Evolutionary conservation across 768 basidiomycete genomes (phyloP), one percentile per base, ranked within the genome.

Genomic region (Russula vinacea): DNA sequence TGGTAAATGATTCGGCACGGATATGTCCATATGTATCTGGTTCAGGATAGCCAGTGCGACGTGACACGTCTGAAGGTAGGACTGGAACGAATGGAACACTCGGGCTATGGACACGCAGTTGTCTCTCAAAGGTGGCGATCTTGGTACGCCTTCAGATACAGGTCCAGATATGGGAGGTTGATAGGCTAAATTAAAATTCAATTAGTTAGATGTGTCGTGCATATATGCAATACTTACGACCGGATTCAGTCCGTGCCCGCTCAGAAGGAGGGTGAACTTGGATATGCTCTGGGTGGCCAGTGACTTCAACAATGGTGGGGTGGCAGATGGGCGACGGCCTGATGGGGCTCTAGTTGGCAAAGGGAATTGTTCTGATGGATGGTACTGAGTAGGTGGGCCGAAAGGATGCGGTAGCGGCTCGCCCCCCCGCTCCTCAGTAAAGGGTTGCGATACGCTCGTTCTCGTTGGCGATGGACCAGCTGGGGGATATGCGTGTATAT

Each of bases 281-380:
- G 10, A 65, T 65, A 5, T n/a, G 60, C 26, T 65, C 64, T 5
- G 64, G 64, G 33, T 33, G 5, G 32, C 64, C 64, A 24, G 33
- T 60, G n/a, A 56, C 64, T 54, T 65, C 64, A 29, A 65, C 49
- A 39, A 65, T 32, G 40, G 64, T 65, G 42, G 64, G 33, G 49
- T 49, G n/a, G 40, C 49, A 50, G 58, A 60, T 26, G 58, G 13
- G 5, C 63, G 63, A 44, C 52, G 63, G 26, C 45, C 37, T 37
- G 64, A 44, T 22, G 58, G 39, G 11, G 64, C 24, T 16, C 35
- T 26, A 42, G 42, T n/a, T 8, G 64, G 64, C 37, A 56, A 39
- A 17, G 17, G 54, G 33, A 54, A 10, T 39, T 35, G 58, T 56
- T 60, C 35, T 33, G 64, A 14, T 22, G 64, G 58, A 8, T 33